These are phyloP conservation scores for Aphelidium insulamus DNA, from an alignment of 371 early-diverging fungal genomes.

Conservation along the genomic window DNA sequence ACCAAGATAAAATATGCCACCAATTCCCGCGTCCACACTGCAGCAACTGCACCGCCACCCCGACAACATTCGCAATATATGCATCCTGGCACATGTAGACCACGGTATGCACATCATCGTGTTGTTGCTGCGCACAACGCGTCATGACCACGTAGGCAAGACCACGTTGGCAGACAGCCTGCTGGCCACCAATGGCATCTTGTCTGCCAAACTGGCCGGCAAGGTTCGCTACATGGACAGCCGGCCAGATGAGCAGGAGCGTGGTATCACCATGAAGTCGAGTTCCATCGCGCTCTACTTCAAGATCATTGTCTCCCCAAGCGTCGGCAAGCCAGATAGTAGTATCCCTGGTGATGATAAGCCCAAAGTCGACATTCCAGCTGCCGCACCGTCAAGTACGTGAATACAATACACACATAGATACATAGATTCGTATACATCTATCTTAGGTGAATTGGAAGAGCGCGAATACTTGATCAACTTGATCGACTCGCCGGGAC, in stretches of 20 bases:
- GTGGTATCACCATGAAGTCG: constrained; percentile 99
- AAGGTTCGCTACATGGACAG: constrained; percentile 96
- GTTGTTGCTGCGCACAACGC: constrained; percentile 1
- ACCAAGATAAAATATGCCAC: too few species aligned
- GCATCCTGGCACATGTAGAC: constrained; percentile 94
- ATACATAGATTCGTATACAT: too few species aligned
- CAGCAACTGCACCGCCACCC: constrained; percentile 11
- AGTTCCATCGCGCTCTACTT: constrained; percentile 83
- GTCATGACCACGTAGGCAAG: constrained; percentile 43
- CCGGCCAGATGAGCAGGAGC: constrained; percentile 95
- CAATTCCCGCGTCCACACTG: too few species aligned
- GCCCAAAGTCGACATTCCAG: too few species aligned
- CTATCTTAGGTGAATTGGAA: too few species aligned
- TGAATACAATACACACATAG: too few species aligned
- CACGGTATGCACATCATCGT: constrained; percentile 20
- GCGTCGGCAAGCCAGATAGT: too few species aligned
- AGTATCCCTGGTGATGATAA: too few species aligned
- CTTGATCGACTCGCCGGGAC: constrained; percentile 99
- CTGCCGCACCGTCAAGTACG: too few species aligned
- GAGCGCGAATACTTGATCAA: constrained; percentile 69
- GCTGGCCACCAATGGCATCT: constrained; percentile 90
- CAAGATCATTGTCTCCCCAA: too few species aligned
- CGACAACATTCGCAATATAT: constrained; percentile 63
- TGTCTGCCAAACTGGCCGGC: constrained; percentile 88
- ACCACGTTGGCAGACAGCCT: constrained; percentile 97